Conservation (phyloP, 208 protist genomes). For the Leishmania lainsoni region DNA sequence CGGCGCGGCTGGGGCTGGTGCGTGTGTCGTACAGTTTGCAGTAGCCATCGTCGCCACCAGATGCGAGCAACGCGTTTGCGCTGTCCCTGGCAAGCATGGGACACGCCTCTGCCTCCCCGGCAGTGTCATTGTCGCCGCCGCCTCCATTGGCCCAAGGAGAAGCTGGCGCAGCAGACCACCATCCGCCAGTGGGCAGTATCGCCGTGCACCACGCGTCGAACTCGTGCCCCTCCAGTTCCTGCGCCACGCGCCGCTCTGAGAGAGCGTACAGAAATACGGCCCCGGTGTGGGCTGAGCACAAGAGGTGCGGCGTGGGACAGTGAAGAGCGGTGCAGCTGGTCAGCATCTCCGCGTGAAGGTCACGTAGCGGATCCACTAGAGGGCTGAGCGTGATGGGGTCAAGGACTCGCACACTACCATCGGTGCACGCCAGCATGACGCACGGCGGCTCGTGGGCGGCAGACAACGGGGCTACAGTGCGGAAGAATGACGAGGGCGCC, state of each 20-base stretch:
- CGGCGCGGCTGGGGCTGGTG: conserved; percentile 21
- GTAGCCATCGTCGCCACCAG: conserved; percentile 83
- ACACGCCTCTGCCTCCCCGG: conserved; percentile 3
- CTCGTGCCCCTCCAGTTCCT: conserved; percentile 61
- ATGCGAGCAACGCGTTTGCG: conserved; percentile 35
- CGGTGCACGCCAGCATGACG: conserved; percentile 65
- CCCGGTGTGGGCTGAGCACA: conserved; percentile 80
- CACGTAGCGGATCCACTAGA: conserved; percentile 28
- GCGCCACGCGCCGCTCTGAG: conserved; percentile 20
- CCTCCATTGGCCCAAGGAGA: too few relatives aligned
- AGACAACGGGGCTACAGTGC: background rate
- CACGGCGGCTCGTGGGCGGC: background rate
- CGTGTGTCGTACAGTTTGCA: conserved; percentile 67
- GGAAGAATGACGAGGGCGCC: conserved; percentile 16
- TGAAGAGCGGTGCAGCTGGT: conserved; percentile 72
- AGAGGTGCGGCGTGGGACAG: conserved; percentile 22
- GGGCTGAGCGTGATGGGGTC: conserved; percentile 25
- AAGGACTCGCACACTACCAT: conserved; percentile 64
- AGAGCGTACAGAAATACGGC: conserved; percentile 56
- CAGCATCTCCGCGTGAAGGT: conserved; percentile 69
- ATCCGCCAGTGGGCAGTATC: conserved; percentile 29
- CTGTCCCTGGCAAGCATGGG: background rate
- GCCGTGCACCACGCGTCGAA: conserved; percentile 89
- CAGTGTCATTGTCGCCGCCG: background rate
- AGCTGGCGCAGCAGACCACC: background rate